Base-by-base conservation (phyloP, 257 asterid genomes). In the Lycium barbarum region DNA sequence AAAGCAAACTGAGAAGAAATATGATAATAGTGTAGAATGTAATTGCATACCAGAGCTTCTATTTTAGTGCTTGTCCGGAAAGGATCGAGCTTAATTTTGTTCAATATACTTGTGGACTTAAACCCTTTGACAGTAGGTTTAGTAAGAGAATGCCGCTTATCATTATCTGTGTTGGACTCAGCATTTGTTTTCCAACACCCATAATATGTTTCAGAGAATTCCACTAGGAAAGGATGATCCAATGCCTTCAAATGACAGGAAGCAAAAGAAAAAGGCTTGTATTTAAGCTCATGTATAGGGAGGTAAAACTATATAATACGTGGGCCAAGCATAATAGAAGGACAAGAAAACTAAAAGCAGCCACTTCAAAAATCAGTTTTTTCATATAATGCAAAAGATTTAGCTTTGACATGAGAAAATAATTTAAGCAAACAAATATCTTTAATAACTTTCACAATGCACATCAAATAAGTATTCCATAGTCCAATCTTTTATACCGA, bases 1-100 rank as follows among this genome's bases (percentile, higher is more conserved):
- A n/a, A 72, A 40, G 79, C 15, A 40, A 40, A 71, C 55, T 2
- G 33, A 38, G 33, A 15, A 70, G 79, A 40, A 26, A 38, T 70
- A 38, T 40, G 54, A 1, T 38, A 54, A 70, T 7, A 68, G 33
- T 0, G 1, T 15, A 70, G 49, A 70, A 70, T 18, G 9, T 22
- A 38, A 40, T 70, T 70, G 88, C 95, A 86, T 92, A 94, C 99
- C 97, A 94, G 85, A 67, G 98, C 98, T 84, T 94, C 99, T 86
- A 95, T 94, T 90, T 95, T 95, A 74, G 98, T 95, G 84, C 98
- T 94, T 35, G 97, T 90, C 91, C 90, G 95, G 87, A 93, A 95
- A 83, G 89, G 87, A 58, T 88, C 86, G 22, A 91, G 91, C 86
- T 85, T 90, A 83, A 95, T 92, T 89, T 95, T 90, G 61, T 95